These are phyloP conservation scores for Aspergillus sp. DNA, from an alignment of 2,329 filamentous ascomycete species.

Conservation along the genomic window DNA sequence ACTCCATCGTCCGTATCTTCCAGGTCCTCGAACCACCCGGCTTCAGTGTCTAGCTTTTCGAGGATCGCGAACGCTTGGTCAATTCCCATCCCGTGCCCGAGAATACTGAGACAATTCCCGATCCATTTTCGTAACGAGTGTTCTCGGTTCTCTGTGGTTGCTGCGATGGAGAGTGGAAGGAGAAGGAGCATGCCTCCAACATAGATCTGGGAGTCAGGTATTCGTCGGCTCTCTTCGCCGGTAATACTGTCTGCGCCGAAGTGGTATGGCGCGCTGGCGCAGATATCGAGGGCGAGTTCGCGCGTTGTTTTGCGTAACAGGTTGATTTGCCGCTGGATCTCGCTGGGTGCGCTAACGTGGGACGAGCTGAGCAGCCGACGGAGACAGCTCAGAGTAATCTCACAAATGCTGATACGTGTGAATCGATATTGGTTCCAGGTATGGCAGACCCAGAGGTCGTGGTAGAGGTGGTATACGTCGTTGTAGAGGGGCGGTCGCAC, in stretches of 20 bases:
- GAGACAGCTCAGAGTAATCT: conserved; percentile 49
- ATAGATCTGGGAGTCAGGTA: conserved; percentile 31
- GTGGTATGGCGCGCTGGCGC: conserved; percentile 41
- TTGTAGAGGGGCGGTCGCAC: conserved; percentile 41
- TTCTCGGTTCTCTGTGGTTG: conserved; percentile 32
- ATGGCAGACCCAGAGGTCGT: conserved; percentile 57
- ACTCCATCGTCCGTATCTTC: background rate
- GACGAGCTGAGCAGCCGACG: conserved; percentile 29
- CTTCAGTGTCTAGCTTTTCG: background rate
- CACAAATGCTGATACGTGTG: conserved; percentile 58
- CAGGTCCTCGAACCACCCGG: background rate
- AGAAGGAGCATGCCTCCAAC: conserved; percentile 39
- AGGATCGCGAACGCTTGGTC: conserved; percentile 39
- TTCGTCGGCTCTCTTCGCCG: conserved; percentile 10
- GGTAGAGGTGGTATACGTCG: conserved; percentile 61
- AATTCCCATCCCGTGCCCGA: conserved; percentile 42
- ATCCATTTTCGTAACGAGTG: conserved; percentile 39
- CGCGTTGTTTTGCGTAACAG: conserved; percentile 32
- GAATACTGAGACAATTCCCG: conserved; percentile 34
- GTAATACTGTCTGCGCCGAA: conserved; percentile 30
- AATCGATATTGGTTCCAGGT: conserved; percentile 66
- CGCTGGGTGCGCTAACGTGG: conserved; percentile 27
- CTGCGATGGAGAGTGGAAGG: conserved; percentile 44
- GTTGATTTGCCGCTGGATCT: conserved; percentile 35
- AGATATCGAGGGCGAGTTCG: conserved; percentile 41